These are phyloP conservation scores for Ceratobasidium sp. DNA, from an alignment of 1,284 basidiomycete genomes.

Conservation along the genomic window DNA sequence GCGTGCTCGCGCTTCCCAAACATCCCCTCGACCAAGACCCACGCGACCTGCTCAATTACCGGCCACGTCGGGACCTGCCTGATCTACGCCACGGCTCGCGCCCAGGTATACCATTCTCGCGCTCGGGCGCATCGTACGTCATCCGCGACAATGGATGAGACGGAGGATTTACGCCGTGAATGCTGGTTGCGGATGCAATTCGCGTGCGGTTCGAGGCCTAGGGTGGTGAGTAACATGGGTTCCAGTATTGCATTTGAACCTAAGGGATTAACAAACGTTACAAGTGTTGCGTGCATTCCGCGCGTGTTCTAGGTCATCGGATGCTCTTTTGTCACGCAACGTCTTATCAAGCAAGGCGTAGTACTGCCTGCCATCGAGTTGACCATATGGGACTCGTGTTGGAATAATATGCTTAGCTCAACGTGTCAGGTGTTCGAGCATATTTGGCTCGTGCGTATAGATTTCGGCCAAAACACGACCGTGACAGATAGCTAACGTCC, in stretches of 20 bases:
- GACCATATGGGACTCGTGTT: slow-evolving; percentile 80
- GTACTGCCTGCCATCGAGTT: slow-evolving; percentile 86
- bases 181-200: slow-evolving; percentile 91
- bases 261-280: slow-evolving; percentile 1
- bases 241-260: slow-evolving; percentile 48
- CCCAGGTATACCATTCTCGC: slow-evolving; percentile 92
- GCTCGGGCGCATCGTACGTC: slow-evolving; percentile 82
- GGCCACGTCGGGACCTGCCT: slow-evolving; percentile 54
- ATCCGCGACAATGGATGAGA: slow-evolving; percentile 80
- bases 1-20: slow-evolving; percentile 55
- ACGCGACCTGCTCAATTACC: slow-evolving; percentile 64
- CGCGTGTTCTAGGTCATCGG: slow-evolving; percentile 84
- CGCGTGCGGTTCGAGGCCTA: slow-evolving; percentile 84
- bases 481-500: not conserved
- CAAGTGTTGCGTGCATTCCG: slow-evolving; percentile 89
- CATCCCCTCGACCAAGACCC: slow-evolving; percentile 24
- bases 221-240: slow-evolving; percentile 58
- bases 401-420: slow-evolving; percentile 93
- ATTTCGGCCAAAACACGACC: not conserved
- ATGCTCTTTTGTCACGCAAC: slow-evolving; percentile 86
- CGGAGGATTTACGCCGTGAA: slow-evolving; percentile 87
- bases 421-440: slow-evolving; percentile 95
- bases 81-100: slow-evolving; percentile 65
- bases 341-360: slow-evolving; percentile 88
- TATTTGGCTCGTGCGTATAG: slow-evolving; percentile 77